Evolutionary conservation across 2,329 filamentous ascomycete species (phyloP).

Genomic region (Penicillium capsulatum): DNA sequence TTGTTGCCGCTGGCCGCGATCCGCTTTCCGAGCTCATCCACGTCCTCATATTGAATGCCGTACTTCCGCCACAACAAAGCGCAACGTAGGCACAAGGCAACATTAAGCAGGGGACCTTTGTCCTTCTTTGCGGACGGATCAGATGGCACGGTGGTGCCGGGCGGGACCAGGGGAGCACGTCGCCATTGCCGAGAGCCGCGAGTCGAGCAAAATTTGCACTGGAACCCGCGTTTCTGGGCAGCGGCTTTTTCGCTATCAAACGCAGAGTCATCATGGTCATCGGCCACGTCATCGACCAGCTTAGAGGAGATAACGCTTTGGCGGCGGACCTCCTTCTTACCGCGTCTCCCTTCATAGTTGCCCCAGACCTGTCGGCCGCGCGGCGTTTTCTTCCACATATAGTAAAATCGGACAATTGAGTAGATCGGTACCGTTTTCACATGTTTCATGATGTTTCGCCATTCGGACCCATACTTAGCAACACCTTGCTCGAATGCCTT

Average conservation of each 20-base stretch:
- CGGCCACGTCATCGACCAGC: conserved; percentile 84
- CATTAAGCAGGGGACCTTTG: conserved; percentile 67
- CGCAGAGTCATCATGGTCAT: conserved; percentile 89
- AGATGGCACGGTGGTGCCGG: conserved; percentile 64
- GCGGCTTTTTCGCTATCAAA: conserved; percentile 85
- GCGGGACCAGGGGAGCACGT: conserved; percentile 72
- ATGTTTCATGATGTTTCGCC: conserved; percentile 75
- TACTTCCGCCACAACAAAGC: conserved; percentile 94
- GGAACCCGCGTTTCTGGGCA: conserved; percentile 74
- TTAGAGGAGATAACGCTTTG: conserved; percentile 61
- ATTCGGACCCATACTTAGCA: conserved; percentile 83
- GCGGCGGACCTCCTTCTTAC: conserved; percentile 75
- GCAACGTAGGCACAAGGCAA: conserved; percentile 84
- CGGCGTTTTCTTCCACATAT: conserved; percentile 94
- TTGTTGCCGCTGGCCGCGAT: conserved; percentile 73
- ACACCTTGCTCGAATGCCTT: conserved; percentile 93
- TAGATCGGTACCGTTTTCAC: conserved; percentile 72
- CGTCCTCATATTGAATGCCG: conserved; percentile 89
- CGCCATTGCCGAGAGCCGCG: conserved; percentile 85
- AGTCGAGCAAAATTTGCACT: conserved; percentile 88
- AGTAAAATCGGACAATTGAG: conserved; percentile 87
- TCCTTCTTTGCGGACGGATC: conserved; percentile 66
- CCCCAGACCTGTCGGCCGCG: conserved; percentile 87
- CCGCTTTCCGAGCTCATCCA: conserved; percentile 87
- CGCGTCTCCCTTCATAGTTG: conserved; percentile 78